A percentile compares a stretch with the other conserved stretches of the same genome.
phyloP scores from a whole-genome alignment of 768 basidiomycete species.

The Lepiota venenata region DNA sequence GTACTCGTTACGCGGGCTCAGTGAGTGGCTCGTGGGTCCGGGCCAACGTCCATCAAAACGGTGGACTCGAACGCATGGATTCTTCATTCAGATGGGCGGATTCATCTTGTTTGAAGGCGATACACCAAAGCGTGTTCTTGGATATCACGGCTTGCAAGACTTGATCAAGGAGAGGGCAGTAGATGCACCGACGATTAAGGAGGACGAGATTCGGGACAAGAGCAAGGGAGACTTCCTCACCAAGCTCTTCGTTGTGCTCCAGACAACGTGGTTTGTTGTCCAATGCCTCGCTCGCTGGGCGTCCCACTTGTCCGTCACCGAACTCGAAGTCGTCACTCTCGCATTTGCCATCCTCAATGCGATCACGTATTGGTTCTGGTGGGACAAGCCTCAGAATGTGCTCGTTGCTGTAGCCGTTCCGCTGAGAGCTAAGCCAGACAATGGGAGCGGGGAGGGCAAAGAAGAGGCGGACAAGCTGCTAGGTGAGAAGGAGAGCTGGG shows the following conservation, averaged over 20 bases:
- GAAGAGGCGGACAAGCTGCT: too few relatives aligned
- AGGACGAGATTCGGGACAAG: conserved; percentile 22
- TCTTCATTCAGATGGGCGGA: conserved; percentile 1
- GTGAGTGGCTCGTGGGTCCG: too few relatives aligned
- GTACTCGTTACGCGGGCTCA: too few relatives aligned
- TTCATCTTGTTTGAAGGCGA: not conserved
- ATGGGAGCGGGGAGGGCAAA: too few relatives aligned
- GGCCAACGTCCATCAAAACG: not conserved
- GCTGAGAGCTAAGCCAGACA: too few relatives aligned
- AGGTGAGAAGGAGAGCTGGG: too few relatives aligned
- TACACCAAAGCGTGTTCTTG: not conserved
- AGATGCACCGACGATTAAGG: conserved; percentile 9
- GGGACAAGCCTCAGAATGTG: conserved; percentile 31
- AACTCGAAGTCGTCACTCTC: conserved; percentile 28
- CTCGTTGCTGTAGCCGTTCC: conserved; percentile 12
- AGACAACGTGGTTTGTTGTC: conserved; percentile 28
- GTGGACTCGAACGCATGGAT: not conserved
- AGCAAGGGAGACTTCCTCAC: conserved; percentile 25
- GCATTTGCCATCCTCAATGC: conserved; percentile 23
- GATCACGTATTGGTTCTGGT: conserved; percentile 29
- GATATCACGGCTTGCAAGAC: too few relatives aligned
- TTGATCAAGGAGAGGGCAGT: not conserved
- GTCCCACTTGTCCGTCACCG: conserved; percentile 21
- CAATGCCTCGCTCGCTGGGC: conserved; percentile 22
- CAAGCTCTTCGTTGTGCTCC: conserved; percentile 21